A percentile compares a stretch with the other conserved stretches of the same genome.
phyloP scores from a whole-genome alignment of 257 asterid species.

The Solanum pinnatisectum region DNA sequence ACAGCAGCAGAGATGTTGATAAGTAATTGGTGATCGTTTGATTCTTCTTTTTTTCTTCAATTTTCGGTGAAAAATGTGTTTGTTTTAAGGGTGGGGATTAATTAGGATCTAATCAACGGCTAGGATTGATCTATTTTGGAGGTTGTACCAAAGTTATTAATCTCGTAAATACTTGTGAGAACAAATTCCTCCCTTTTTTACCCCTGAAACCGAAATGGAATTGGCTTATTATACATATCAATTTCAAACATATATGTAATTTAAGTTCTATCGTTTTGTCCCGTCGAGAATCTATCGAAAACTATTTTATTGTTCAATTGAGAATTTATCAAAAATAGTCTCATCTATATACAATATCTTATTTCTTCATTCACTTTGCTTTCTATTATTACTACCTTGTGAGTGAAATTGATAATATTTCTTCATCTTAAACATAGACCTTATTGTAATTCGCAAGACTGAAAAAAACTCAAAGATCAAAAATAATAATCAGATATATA shows the following conservation, averaged over 20 bases:
- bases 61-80: neutral
- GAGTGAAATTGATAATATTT: neutral
- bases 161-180: neutral
- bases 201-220: neutral
- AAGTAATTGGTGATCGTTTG: neutral
- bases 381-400: neutral
- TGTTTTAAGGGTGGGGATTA: neutral
- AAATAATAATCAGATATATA: too few relatives aligned
- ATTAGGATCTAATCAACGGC: neutral
- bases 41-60: neutral
- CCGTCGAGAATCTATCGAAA: too few relatives aligned
- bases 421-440: neutral
- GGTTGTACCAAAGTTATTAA: neutral
- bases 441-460: too few relatives aligned
- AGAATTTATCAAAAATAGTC: too few relatives aligned
- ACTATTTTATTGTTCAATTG: too few relatives aligned
- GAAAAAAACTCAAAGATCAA: too few relatives aligned
- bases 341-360: too few relatives aligned
- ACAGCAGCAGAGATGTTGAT: slow-evolving; percentile 5
- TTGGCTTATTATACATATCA: neutral
- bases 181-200: neutral
- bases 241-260: neutral
- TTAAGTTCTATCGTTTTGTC: too few relatives aligned
- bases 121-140: neutral
- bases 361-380: too few relatives aligned